Conservation (phyloP, 78 protist genomes). For the Dictyostelium discoideum region dicty_2.7 NC_007089.4:1798001-1798500, state of each 20-base stretch:
- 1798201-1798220: neutral
- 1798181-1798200: neutral
- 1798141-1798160: neutral
- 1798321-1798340: neutral
- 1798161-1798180: neutral
- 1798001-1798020: neutral
- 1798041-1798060: neutral
- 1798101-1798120: neutral
- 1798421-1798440: neutral
- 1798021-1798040: neutral
- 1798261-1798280: neutral
- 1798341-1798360: too few species aligned
- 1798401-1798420: neutral
- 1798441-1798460: slow-evolving; percentile 27
- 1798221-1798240: neutral
- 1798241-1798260: neutral
- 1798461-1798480: neutral
- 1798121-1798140: neutral
- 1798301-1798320: neutral
- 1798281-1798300: neutral
- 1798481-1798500: neutral
- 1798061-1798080: neutral
- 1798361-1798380: too few species aligned
- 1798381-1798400: too few species aligned
- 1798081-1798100: neutral